Evolutionary conservation across 805 yeast species (phyloP), one percentile per base, ranked within the genome.

Genomic region (Candida taoyuanica): DNA sequence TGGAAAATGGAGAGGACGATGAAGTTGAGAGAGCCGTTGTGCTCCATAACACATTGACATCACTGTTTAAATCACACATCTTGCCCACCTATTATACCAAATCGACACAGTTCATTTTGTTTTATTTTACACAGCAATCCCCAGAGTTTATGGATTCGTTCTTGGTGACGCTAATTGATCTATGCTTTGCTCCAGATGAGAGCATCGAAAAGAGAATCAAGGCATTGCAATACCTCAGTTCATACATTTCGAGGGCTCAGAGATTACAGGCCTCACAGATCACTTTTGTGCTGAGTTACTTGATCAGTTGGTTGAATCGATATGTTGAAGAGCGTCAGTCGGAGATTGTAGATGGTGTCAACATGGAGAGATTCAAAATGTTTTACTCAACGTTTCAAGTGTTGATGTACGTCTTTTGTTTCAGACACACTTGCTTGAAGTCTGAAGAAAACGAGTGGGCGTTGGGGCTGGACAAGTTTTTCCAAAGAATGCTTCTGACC

Each of bases 381-480:
- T 85, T 93, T 46, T 91, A 91, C 58, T 85, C 96, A 7, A 85
- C 91, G 3, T 82, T 88, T 54, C 98, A 91, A 63, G 87, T 96
- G 0, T 65, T 93, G 40, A 68, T 91, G 44, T 91, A 91, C 62
- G 86, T 93, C 15, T 88, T 93, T 58, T 91, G 98, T 57, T 91
- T 91, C 62, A 73, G 96, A 47, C 84, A 85, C 60, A 61, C 73
- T 27, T 59, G 74, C 26, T 71, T 91, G 47, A 71, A 73, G 47
- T 46, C 38, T 20, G 65, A 49, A 9, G 50, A 53, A 15, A 60
- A 59, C 33, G 65, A 61, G 40, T 88, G 96, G 96, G 91, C 81
- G 53, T 76, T 86, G 49, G 78, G 75, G 33, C 58, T 93, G 31
- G 96, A 89, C 53, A 83, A 80, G 63, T 82, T 93, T 47, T 87